Evolutionary conservation across 2,329 filamentous ascomycete species (phyloP), one percentile per base, ranked within the genome.

Genomic region (Fusarium piperis): DNA sequence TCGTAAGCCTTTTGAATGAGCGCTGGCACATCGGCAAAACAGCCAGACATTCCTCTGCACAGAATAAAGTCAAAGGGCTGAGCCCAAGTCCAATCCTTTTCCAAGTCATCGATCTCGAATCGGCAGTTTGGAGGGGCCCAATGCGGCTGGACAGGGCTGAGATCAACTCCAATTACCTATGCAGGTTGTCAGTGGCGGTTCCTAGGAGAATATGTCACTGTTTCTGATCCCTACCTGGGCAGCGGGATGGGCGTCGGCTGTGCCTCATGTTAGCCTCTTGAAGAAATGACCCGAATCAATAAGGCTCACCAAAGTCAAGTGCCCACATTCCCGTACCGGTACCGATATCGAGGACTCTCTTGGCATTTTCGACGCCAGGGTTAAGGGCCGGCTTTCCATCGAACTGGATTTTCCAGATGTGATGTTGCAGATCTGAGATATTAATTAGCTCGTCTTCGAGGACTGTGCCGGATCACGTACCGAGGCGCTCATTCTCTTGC

Each of bases 251-350:
- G 67, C 59, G 51, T 72, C 67, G 9, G 70, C 70, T 72, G 6
- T 30, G 48, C 11, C 38, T 9, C 26, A n/a, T 35, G 35, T 59
- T 39, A 44, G 20, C 16, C 13, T 12, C 26, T 5, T 23, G 39
- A 62, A 8, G 33, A 51, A 11, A 18, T 35, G 55, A 18, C 12
- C 35, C 12, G 12, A 23, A 2, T 8, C 32, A 28, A 30, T 23
- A 2, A 48, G 6, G 13, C 39, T 57, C 51, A 65, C 70, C 76
- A 48, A 73, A 77, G 18, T 77, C 75, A 56, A 77, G 72, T 6
- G 74, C 74, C 74, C 76, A 77, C 11, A 76, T 71, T 6, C 76
- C 76, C 1, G 75, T 77, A 6, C 76, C 76, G 0, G 76, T 78
- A 3, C 76, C 76, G 3, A 70, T 62, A 18, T 78, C 75, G 8